phyloP scores from a whole-genome alignment of 768 basidiomycete species.

The Calocybe gangraenosa region DNA sequence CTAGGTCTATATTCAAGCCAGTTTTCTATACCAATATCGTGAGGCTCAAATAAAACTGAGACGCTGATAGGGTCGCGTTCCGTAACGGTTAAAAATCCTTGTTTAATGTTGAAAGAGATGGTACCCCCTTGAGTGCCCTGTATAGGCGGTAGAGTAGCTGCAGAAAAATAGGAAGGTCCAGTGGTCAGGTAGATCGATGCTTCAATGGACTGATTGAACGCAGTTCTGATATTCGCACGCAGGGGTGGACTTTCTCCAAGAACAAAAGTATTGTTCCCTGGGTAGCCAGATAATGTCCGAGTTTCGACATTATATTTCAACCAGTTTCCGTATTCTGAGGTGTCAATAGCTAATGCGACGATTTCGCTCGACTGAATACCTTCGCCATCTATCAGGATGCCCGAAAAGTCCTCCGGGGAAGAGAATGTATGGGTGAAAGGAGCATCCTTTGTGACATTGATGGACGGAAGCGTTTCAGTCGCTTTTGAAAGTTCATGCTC shows the following conservation, averaged over 20 bases:
- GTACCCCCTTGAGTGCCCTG: conserved; percentile 45
- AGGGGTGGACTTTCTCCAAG: conserved; percentile 33
- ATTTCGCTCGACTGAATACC: conserved; percentile 59
- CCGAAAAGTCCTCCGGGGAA: conserved; percentile 56
- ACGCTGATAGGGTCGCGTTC: conserved; percentile 46
- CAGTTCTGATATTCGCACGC: conserved; percentile 58
- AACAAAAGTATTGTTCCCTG: conserved; percentile 41
- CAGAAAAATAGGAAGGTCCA: conserved; percentile 70
- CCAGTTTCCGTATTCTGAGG: conserved; percentile 51
- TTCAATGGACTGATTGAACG: conserved; percentile 63
- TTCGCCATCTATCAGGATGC: conserved; percentile 59
- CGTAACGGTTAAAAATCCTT: conserved; percentile 52
- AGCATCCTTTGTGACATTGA: conserved; percentile 65
- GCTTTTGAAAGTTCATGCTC: conserved; percentile 60
- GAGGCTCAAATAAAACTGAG: conserved; percentile 52
- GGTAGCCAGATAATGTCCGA: conserved; percentile 60
- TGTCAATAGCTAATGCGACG: conserved; percentile 52
- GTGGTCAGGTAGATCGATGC: conserved; percentile 64
- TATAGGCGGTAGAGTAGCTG: conserved; percentile 52
- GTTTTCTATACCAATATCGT: conserved; percentile 27
- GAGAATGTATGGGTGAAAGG: conserved; percentile 48
- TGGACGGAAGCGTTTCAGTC: conserved; percentile 45
- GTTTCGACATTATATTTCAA: conserved; percentile 53
- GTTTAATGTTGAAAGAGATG: conserved; percentile 50
- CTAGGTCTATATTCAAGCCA: conserved; percentile 52